A percentile compares a stretch with the other conserved stretches of the same genome.
Conservation (phyloP, 352 stramenopile genomes). For the Pilasporangium apinafurcum region DNA sequence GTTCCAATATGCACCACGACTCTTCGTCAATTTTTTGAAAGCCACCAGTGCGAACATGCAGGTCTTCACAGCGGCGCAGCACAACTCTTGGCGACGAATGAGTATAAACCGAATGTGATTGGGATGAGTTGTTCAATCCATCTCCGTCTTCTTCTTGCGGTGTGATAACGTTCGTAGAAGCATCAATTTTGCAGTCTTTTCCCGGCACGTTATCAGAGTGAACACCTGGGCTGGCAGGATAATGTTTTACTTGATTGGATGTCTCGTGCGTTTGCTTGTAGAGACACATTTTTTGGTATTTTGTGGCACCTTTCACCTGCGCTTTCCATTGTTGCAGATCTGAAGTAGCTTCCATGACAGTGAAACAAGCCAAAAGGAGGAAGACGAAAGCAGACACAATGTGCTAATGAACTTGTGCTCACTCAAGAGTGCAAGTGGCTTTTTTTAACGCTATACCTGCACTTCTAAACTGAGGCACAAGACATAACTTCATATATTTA, state of each 20-base stretch:
- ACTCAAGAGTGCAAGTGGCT: too few relatives aligned
- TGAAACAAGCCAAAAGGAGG: not conserved
- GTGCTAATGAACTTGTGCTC: too few relatives aligned
- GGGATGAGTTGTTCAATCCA: slow-evolving; percentile 7
- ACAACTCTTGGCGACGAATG: slow-evolving; percentile 16
- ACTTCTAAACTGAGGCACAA: too few relatives aligned
- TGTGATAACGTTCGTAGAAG: too few relatives aligned
- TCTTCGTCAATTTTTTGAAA: slow-evolving; percentile 80
- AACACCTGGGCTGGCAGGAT: too few relatives aligned
- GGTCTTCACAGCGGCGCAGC: slow-evolving; percentile 60
- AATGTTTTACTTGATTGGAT: not conserved
- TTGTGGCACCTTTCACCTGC: not conserved
- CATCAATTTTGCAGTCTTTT: not conserved
- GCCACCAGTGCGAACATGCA: slow-evolving; percentile 59
- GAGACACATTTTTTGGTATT: slow-evolving; percentile 2
- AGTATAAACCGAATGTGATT: not conserved
- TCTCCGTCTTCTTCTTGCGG: too few relatives aligned
- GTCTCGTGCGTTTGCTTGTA: not conserved
- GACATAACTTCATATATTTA: not conserved
- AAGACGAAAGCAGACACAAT: too few relatives aligned
- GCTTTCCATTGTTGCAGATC: not conserved
- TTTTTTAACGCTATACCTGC: too few relatives aligned
- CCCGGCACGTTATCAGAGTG: not conserved
- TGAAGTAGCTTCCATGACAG: not conserved
- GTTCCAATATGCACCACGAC: slow-evolving; percentile 15